Percentiles rank a stretch among this genome's conserved stretches.
These are phyloP conservation scores for Massarina eburnea DNA, from an alignment of 2,329 filamentous ascomycete species.

Conservation along the genomic window DNA sequence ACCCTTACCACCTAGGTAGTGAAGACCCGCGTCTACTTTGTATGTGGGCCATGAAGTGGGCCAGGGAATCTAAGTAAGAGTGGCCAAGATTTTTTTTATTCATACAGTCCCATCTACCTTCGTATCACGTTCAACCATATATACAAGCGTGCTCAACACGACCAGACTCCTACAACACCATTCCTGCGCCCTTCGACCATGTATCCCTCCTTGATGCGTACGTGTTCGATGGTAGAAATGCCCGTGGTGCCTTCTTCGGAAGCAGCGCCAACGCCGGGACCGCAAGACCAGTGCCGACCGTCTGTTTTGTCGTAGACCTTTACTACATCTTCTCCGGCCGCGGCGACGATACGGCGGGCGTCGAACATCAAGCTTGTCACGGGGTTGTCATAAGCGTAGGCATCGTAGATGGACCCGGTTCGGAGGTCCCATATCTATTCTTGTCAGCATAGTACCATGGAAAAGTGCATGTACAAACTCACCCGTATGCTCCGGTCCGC, in stretches of 20 bases:
- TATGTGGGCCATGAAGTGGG: no score
- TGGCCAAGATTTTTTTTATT: not conserved
- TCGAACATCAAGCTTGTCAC: constrained; percentile 99
- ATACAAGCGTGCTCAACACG: constrained; percentile 25
- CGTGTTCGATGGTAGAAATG: constrained; percentile 67
- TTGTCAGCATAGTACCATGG: constrained; percentile 17
- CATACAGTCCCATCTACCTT: constrained; percentile 2
- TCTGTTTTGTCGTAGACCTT: constrained; percentile 99
- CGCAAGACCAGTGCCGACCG: constrained; percentile 94
- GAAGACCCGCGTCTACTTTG: not conserved
- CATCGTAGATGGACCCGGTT: constrained; percentile 92
- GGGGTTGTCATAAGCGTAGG: constrained; percentile 90
- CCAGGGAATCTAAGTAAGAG: no score
- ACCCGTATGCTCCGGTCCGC: constrained; percentile 91
- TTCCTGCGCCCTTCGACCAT: constrained; percentile 86
- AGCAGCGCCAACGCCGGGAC: constrained; percentile 75
- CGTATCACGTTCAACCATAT: not conserved
- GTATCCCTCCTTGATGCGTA: constrained; percentile 92
- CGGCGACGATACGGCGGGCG: constrained; percentile 80
- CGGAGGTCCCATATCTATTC: constrained; percentile 97
- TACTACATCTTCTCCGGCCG: constrained; percentile 88
- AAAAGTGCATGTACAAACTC: constrained; percentile 47
- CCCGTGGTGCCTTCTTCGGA: constrained; percentile 64
- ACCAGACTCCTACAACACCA: constrained; percentile 87
- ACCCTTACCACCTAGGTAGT: constrained; percentile 15